Evolutionary conservation across 2,329 filamentous ascomycete genomes (phyloP), one percentile per base, ranked within the genome.

Genomic region (Calonectria pauciramosa): DNA sequence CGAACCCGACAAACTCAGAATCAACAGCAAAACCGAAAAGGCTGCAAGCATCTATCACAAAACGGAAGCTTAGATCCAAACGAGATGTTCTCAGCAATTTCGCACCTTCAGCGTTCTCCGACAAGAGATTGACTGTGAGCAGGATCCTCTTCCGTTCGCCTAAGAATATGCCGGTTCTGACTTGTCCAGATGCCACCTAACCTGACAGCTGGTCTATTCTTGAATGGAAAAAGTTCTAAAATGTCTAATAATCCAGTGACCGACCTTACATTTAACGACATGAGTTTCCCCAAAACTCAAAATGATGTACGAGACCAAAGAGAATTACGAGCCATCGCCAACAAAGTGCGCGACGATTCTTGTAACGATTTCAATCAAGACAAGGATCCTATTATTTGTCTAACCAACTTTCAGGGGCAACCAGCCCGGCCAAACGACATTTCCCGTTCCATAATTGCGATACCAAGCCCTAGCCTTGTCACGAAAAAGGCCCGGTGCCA

Each of bases 11-110:
- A 11, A 47, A 47, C 11, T 3, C 44, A 23, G 36, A 70, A 54
- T 49, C 34, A 9, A 41, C 65, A 49, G 32, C 20, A n/a, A 64
- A 71, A 63, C 71, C 2, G 28, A 54, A 52, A 38, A 78, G 41
- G 67, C 49, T 60, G 64, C 67, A 56, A 30, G 23, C 52, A n/a
- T 71, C 74, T 7, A 34, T 63, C 7, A 78, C 79, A 41, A 84
- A 82, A 41, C 82, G 82, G n/a, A 79, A 68, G 16, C 74, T 86
- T 44, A 79, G 81, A 8, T 85, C 85, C 0, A 82, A 86, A 18
- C 86, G 86, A 68, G 87, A 89, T 51, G 85, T 93, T 10, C 89
- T 92, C 82, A 82, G 86, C 9, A 89, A 89, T 26, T 94, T 93
- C 75, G 84, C 84, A 16, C 92, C 92, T 1, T 82, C 87, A 4